These are phyloP conservation scores for Ustilago shanxiensis DNA, from an alignment of 1,284 basidiomycete genomes.

Conservation along the genomic window DNA sequence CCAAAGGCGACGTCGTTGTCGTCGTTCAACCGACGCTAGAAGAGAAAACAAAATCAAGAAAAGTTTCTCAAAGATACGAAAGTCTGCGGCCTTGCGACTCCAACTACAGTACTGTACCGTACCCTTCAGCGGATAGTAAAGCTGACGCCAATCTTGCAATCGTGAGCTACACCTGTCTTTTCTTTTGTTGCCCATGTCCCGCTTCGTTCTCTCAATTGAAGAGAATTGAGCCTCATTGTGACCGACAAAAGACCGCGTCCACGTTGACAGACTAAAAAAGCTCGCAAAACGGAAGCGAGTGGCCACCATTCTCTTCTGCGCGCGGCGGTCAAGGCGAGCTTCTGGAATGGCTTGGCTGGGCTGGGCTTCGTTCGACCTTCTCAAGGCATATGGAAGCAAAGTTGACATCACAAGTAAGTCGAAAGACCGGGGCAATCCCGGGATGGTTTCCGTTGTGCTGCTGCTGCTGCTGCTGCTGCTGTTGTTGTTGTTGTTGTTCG, in stretches of 20 bases:
- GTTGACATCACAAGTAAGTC: no score
- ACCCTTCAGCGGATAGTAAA: no score
- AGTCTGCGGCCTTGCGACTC: slow-evolving; percentile 3
- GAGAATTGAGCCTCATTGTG: neutral
- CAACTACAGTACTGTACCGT: no score
- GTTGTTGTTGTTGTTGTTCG: no score
- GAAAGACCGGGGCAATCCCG: no score
- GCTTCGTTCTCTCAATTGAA: no score
- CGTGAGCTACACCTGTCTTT: no score
- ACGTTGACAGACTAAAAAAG: slow-evolving; percentile 15
- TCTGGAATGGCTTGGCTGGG: slow-evolving; percentile 30
- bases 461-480: no score
- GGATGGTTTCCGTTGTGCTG: no score
- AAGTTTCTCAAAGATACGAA: slow-evolving; percentile 15
- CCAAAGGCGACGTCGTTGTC: neutral
- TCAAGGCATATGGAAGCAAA: neutral
- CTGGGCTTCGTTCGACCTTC: no score
- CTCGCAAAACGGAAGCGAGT: neutral
- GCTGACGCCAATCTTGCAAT: neutral
- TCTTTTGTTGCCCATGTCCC: neutral
- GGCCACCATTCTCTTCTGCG: neutral
- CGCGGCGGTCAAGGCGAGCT: slow-evolving; percentile 12
- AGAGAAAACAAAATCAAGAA: neutral
- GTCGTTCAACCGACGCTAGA: slow-evolving; percentile 18
- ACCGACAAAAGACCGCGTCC: slow-evolving; percentile 13